Base-by-base conservation (phyloP, 106 monocot genomes). In the Dendrobium huoshanense region DNA sequence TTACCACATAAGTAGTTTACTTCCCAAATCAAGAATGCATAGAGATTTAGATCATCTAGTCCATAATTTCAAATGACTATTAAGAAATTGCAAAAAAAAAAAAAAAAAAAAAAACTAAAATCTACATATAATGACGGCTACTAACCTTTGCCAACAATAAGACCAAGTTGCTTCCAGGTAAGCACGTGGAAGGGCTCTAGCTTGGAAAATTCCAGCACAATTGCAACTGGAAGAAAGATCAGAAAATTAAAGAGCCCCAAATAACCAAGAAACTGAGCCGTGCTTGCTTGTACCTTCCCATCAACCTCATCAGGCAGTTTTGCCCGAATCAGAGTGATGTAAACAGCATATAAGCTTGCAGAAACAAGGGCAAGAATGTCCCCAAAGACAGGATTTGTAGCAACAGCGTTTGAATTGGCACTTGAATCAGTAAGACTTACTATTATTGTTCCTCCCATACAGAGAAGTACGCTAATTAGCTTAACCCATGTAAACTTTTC, bases 381-480 rank as follows among this genome's bases (percentile, higher is more conserved):
- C 51, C 97, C 97, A 8, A 94, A 77, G 78, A 97, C 83, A 85
- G 94, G 90, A 31, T 89, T 90, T 79, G 89, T 89, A 2, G 88
- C 94, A 72, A 89, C 75, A 73, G 87, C 74, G 90, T 86, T 90
- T 3, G n/a, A 59, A 81, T 37, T 78, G 44, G 83, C 78, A 67
- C 67, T 80, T 81, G 94, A 90, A 85, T 97, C 97, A 74, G 88
- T 84, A 56, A 97, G 67, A 58, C 92, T 94, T 33, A 97, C 97
- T 82, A 97, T 87, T 67, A 97, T 68, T 41, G 94, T 97, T 81
- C 97, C 97, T 82, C 87, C 94, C 97, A 97, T 97, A 84, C 97
- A 97, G 65, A 94, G 86, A 58, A 97, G 89, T n/a, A 97, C 94
- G 81, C 97, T 94, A 33, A 87, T 42, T 72, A 94, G 89, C 89